A percentile compares a stretch with the other conserved stretches of the same genome.
Conservation (phyloP, 192 early-diverging fungal species). For the Umbelopsis isabellina region DNA sequence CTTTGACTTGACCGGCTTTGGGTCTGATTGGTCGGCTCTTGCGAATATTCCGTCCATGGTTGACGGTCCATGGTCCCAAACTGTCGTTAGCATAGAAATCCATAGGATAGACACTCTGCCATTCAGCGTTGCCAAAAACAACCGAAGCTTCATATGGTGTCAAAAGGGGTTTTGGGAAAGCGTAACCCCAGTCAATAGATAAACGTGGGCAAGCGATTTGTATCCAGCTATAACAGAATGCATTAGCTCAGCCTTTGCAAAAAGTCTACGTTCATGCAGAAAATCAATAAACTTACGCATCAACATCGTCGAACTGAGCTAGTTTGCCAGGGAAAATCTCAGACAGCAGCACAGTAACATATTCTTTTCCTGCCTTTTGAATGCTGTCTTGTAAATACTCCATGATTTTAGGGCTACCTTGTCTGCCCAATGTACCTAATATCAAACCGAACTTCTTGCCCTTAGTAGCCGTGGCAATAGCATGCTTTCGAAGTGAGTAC, state of each 20-base stretch:
- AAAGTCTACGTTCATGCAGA: background rate
- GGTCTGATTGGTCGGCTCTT: slow-evolving; percentile 21
- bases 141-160: slow-evolving; percentile 96
- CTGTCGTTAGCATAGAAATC: slow-evolving; percentile 95
- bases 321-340: slow-evolving; percentile 97
- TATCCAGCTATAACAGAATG: slow-evolving; percentile 68
- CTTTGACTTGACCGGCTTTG: background rate
- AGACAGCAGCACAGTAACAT: slow-evolving; percentile 80
- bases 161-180: slow-evolving; percentile 88
- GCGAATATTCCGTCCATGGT: slow-evolving; percentile 66
- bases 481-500: slow-evolving; percentile 81
- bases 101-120: slow-evolving; percentile 94
- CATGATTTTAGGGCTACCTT: slow-evolving; percentile 92
- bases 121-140: slow-evolving; percentile 75
- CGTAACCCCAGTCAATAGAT: slow-evolving; percentile 99
- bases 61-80: slow-evolving; percentile 92
- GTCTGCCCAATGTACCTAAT: slow-evolving; percentile 93
- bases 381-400: slow-evolving; percentile 73
- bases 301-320: slow-evolving; percentile 82
- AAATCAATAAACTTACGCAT: slow-evolving; percentile 54
- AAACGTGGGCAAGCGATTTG: slow-evolving; percentile 96
- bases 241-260: background rate
- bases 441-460: slow-evolving; percentile 90
- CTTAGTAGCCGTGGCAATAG: slow-evolving; percentile 73
- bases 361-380: slow-evolving; percentile 59